A percentile compares a stretch with the other conserved stretches of the same genome.
These are phyloP conservation scores for Rhodosporidiobolus odoratus DNA, from an alignment of 768 basidiomycete species.

Conservation along the genomic window DNA sequence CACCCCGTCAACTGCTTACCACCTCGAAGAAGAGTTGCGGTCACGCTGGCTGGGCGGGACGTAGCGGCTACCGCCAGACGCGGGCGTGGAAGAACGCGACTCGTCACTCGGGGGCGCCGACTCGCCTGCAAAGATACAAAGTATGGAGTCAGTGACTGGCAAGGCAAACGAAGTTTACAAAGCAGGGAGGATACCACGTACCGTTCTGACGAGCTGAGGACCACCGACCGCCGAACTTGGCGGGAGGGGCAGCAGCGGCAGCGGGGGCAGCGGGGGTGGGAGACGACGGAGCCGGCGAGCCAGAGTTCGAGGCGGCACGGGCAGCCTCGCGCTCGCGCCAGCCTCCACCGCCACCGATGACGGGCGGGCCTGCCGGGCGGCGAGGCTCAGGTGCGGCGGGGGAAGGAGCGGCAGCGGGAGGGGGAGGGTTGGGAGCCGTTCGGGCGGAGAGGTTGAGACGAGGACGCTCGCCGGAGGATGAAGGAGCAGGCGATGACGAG, in stretches of 20 bases:
- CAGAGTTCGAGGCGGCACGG: slow-evolving; percentile 9
- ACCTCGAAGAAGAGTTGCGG: background rate
- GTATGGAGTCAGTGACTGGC: background rate
- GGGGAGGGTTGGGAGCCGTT: slow-evolving; percentile 5
- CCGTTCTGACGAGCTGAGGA: slow-evolving; percentile 8
- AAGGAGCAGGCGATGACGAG: background rate
- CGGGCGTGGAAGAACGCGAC: background rate
- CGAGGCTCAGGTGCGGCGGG: slow-evolving; percentile 15
- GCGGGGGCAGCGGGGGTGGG: slow-evolving; percentile 10
- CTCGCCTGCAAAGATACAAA: background rate
- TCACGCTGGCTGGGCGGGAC: background rate
- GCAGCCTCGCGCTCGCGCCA: slow-evolving; percentile 36
- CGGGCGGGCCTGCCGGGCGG: slow-evolving; percentile 12
- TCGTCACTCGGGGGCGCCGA: background rate
- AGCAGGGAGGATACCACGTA: background rate
- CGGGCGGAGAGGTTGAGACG: slow-evolving; percentile 20
- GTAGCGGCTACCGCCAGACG: background rate
- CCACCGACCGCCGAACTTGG: slow-evolving; percentile 16
- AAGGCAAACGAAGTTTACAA: background rate
- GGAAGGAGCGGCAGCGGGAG: slow-evolving; percentile 6
- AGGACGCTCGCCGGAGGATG: slow-evolving; percentile 26
- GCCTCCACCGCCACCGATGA: slow-evolving; percentile 13
- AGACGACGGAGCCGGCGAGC: background rate
- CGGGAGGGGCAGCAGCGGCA: background rate
- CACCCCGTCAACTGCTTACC: too few species aligned